phyloP scores from a whole-genome alignment of 352 stramenopile species.

The Aphanomyces astaci region DNA sequence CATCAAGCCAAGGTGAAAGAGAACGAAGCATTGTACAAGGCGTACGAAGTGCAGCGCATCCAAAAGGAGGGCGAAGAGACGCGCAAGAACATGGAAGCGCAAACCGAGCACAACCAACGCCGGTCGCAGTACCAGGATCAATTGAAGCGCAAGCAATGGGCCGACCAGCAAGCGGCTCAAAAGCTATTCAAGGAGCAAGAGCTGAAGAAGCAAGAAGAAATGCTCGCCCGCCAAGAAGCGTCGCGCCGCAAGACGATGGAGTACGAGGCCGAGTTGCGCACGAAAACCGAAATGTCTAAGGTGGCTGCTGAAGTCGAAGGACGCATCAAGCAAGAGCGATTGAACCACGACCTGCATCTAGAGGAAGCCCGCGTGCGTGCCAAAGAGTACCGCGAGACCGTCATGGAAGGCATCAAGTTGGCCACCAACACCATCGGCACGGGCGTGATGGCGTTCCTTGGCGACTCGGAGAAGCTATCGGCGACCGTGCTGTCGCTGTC shows the following conservation, averaged over 20 bases:
- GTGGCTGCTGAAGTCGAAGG: slow-evolving; percentile 94
- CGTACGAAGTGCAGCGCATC: slow-evolving; percentile 91
- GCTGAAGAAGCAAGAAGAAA: slow-evolving; percentile 98
- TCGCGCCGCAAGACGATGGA: slow-evolving; percentile 96
- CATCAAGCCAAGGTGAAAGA: slow-evolving; percentile 88
- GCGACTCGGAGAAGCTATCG: slow-evolving; percentile 93
- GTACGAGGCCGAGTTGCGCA: slow-evolving; percentile 93
- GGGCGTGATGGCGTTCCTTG: slow-evolving; percentile 90
- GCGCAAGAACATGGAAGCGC: slow-evolving; percentile 94
- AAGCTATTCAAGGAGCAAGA: slow-evolving; percentile 95
- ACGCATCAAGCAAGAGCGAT: slow-evolving; percentile 93
- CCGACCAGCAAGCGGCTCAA: slow-evolving; percentile 94
- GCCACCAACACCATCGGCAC: slow-evolving; percentile 90
- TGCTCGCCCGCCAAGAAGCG: slow-evolving; percentile 91
- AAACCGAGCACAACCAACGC: slow-evolving; percentile 96
- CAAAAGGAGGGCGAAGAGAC: slow-evolving; percentile 95
- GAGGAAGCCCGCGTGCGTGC: slow-evolving; percentile 92
- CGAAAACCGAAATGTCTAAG: slow-evolving; percentile 93
- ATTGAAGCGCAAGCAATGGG: slow-evolving; percentile 97
- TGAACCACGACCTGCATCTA: slow-evolving; percentile 98
- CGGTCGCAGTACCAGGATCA: slow-evolving; percentile 97
- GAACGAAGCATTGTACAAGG: slow-evolving; percentile 88
- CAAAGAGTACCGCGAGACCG: slow-evolving; percentile 88
- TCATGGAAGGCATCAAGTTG: slow-evolving; percentile 95
- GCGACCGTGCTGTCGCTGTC: slow-evolving; percentile 92